A percentile compares a stretch with the other conserved stretches of the same genome.
phyloP scores from a whole-genome alignment of 305 asterid genomes.

The Rubia tinctorum region DNA sequence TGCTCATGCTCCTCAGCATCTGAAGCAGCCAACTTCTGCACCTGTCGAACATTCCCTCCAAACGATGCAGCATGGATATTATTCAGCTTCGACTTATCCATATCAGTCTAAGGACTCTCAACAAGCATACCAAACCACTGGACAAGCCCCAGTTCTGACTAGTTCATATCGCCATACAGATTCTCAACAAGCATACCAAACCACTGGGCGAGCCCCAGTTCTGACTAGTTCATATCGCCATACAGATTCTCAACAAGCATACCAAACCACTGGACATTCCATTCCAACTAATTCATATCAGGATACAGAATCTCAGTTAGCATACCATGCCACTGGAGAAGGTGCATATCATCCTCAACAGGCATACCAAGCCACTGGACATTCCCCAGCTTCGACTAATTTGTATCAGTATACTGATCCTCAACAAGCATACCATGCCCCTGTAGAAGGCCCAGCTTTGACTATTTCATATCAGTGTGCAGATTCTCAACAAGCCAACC shows the following conservation, averaged over 20 bases:
- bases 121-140: neutral
- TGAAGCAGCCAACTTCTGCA: neutral
- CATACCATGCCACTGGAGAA: slow-evolving; percentile 5
- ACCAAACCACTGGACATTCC: too few relatives aligned
- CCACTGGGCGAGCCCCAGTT: too few relatives aligned
- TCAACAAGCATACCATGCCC: neutral
- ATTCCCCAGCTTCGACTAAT: neutral
- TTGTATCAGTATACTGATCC: neutral
- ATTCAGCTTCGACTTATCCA: neutral
- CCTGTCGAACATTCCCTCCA: neutral
- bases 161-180: neutral
- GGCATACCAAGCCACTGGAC: neutral
- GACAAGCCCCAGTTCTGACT: slow-evolving; percentile 2
- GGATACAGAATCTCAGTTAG: neutral
- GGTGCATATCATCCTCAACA: neutral
- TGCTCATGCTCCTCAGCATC: slow-evolving; percentile 13
- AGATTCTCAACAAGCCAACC: neutral
- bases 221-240: too few relatives aligned
- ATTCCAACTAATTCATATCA: too few relatives aligned
- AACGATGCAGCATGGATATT: neutral
- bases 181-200: neutral
- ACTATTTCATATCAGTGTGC: neutral
- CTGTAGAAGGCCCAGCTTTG: neutral
- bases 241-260: too few relatives aligned
- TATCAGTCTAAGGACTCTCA: too few relatives aligned